Evolutionary conservation across 768 basidiomycete genomes (phyloP), one percentile per base, ranked within the genome.

Genomic region (Termitomyces sp.): DNA sequence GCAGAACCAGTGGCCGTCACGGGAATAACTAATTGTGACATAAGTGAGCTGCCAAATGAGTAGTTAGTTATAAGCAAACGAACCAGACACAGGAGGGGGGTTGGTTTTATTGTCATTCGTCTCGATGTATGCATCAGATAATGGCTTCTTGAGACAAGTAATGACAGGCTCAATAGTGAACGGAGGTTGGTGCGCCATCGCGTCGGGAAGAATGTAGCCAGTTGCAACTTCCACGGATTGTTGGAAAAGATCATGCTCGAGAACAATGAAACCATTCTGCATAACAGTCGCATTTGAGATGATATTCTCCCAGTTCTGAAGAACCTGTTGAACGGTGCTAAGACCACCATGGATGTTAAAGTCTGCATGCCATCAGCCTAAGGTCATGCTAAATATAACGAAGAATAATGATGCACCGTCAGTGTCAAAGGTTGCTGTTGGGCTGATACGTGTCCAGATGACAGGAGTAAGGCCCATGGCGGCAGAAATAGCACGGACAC

Each of bases 201-300:
- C 93, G 66, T 86, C 84, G 3, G 93, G 93, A 16, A 94, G 80
- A 67, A 94, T 85, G 75, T 94, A 94, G 39, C 89, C 91, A 41
- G 88, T 88, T 4, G 93, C 92, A 22, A 95, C 79, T 60, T 94
- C 89, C 46, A 94, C 92, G 1, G 86, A 79, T 69, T 93, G 87
- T 71, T 87, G 84, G 78, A 91, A 94, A 36, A 93, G 78, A 72
- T 94, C 93, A 69, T 91, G 89, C 70, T 91, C 90, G 37, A 96
- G 80, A 52, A 92, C 89, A 66, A 96, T 92, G 79, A 96, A 96
- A 12, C 94, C 94, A n/a, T 71, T 82, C 66, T 78, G 61, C 57
- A 89, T 74, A 27, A 70, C 66, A 3, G 83, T 73, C 8, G 80
- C 87, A 65, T 86, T 87, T 49, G 72, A 72, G 49, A 93, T 74